These are phyloP conservation scores for Lactifluus hygrophoroides DNA, from an alignment of 768 basidiomycete genomes.

Conservation along the genomic window DNA sequence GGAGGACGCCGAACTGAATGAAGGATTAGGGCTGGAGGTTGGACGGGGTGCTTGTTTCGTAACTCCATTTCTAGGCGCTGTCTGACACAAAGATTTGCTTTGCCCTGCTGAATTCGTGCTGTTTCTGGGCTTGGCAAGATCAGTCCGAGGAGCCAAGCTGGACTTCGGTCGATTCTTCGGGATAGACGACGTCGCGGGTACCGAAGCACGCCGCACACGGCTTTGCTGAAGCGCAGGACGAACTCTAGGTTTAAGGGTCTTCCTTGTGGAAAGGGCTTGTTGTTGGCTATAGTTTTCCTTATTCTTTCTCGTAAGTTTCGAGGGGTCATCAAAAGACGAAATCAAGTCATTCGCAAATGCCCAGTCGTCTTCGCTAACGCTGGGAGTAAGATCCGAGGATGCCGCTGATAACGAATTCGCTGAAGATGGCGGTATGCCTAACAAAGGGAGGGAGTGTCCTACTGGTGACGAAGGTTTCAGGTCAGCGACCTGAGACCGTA, in stretches of 20 bases:
- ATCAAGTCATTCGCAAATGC: constrained; percentile 30
- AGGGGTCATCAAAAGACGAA: constrained; percentile 16
- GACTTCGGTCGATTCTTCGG: constrained; percentile 10
- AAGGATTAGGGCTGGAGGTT: background rate
- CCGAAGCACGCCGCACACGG: constrained; percentile 7
- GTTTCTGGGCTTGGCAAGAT: background rate
- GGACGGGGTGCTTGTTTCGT: background rate
- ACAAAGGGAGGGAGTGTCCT: background rate
- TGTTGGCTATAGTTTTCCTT: background rate
- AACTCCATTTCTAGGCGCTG: background rate
- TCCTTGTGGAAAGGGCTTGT: background rate
- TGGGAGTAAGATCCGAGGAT: constrained; percentile 7
- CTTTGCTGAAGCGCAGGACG: background rate
- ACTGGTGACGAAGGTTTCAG: constrained; percentile 18
- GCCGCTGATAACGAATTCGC: constrained; percentile 3
- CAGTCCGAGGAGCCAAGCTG: constrained; percentile 7
- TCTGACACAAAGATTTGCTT: background rate
- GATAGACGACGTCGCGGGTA: background rate
- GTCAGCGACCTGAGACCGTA: constrained; percentile 24
- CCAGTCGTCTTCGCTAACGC: constrained; percentile 30
- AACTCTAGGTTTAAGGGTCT: constrained; percentile 1
- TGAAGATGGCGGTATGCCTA: background rate
- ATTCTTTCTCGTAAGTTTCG: background rate
- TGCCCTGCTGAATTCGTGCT: background rate
- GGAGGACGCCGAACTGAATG: background rate